Evolutionary conservation across 108 stramenopile species (phyloP).

Genomic region (Craspedostauros australis): DNA sequence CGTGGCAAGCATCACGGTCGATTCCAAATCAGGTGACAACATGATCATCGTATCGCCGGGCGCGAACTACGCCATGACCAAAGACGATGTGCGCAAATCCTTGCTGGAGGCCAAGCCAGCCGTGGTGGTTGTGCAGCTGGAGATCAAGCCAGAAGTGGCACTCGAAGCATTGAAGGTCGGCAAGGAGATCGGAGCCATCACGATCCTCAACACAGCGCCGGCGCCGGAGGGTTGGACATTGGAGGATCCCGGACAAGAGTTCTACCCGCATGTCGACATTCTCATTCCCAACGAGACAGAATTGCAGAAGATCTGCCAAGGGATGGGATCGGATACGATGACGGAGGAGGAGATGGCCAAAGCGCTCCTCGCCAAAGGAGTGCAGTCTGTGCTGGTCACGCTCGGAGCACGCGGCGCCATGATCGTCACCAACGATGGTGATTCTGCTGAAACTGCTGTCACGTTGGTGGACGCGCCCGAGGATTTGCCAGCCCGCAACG

Average conservation of each 20-base stretch:
- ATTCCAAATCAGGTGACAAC: conserved; percentile 69
- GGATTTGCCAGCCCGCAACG: conserved; percentile 46
- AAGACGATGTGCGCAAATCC: conserved; percentile 45
- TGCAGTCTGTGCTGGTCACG: conserved; percentile 74
- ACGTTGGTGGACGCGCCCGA: conserved; percentile 45
- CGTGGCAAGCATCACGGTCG: conserved; percentile 72
- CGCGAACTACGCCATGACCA: conserved; percentile 59
- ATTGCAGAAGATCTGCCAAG: conserved; percentile 35
- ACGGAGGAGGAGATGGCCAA: conserved; percentile 48
- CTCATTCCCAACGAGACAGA: conserved; percentile 81
- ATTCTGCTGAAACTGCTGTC: conserved; percentile 7
- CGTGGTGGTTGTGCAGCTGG: conserved; percentile 73
- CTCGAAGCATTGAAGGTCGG: conserved; percentile 61
- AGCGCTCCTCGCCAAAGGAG: conserved; percentile 48
- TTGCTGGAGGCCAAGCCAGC: conserved; percentile 16
- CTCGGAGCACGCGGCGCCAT: conserved; percentile 78
- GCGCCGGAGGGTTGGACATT: conserved; percentile 43
- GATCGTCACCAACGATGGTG: conserved; percentile 37
- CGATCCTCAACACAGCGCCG: conserved; percentile 76
- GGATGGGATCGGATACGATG: conserved; percentile 22
- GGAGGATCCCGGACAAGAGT: conserved; percentile 64
- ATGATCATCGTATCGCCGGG: conserved; percentile 79
- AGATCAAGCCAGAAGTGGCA: conserved; percentile 61
- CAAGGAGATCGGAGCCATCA: conserved; percentile 52
- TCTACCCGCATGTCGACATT: conserved; percentile 64